phyloP scores from a whole-genome alignment of 2,329 filamentous ascomycete genomes.

The Aciculosporium take region DNA sequence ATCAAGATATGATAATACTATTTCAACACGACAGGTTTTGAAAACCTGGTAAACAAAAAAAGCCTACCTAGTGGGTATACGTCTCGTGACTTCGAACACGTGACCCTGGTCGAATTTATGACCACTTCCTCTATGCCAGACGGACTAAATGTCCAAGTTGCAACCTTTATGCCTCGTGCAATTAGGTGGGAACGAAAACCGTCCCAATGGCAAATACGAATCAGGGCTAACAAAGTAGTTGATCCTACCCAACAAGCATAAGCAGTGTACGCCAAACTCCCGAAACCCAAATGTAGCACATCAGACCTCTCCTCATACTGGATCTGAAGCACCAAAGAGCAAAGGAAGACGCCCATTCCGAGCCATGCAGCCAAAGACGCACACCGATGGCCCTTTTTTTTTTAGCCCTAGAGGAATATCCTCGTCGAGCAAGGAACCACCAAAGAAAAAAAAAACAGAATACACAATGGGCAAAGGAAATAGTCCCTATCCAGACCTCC shows the following conservation, averaged over 20 bases:
- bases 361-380: constrained; percentile 5
- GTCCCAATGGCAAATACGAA: neutral
- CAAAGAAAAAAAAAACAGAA: neutral
- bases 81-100: too few species aligned
- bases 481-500: neutral
- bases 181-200: neutral
- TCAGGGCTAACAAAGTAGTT: neutral
- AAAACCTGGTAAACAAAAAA: too few species aligned
- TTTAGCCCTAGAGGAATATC: neutral
- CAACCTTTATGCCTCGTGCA: neutral
- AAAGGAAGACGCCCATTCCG: constrained; percentile 4
- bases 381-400: neutral
- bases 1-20: too few species aligned
- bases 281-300: neutral
- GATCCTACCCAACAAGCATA: neutral
- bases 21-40: too few species aligned
- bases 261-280: neutral
- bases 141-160: too few species aligned
- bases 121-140: too few species aligned
- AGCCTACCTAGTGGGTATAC: neutral
- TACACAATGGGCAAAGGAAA: neutral
- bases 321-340: neutral
- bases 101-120: too few species aligned
- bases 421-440: neutral
- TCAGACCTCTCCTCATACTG: neutral